Base-by-base conservation (phyloP, 1,284 basidiomycete species). In the Termitomyces sp. region DNA sequence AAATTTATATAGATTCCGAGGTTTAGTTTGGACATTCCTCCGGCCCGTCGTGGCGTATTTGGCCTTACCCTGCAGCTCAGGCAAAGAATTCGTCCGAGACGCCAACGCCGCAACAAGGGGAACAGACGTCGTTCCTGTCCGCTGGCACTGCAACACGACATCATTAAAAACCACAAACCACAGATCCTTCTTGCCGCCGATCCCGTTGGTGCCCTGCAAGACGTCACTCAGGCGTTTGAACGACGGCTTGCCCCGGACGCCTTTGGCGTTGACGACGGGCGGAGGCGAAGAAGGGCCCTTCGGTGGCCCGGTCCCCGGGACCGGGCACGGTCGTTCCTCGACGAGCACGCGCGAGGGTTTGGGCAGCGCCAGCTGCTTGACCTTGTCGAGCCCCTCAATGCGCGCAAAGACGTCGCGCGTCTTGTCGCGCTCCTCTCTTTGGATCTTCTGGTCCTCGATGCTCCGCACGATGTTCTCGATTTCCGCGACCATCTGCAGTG, bases 141-240 rank as follows among this genome's bases (percentile, higher is more conserved):
- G 79, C 64, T 95, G 92, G 68, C 95, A 98, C 47, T 93, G 80
- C 41, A 99, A 73, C 10, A 94, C 88, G 42, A 99, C 95, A 66
- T 99, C 96, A 51, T 94, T 94, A 74, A 99, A 98, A 11, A 86
- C 81, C 0, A 99, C 90, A 50, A 96, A 76, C 96, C 96, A 99
- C 46, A 94, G 66, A 62, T 98, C 95, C 64, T 87, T 88, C 74
- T 87, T 87, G 37, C 86, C 81, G 28, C 86, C 84, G 19, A 87
- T 67, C 11, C 80, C 81, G 51, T 70, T 77, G 13, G 74, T 71
- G 0, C 72, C 63, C 7, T 81, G 75, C 21, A 91, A 73, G 16
- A 87, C 88, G 61, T 95, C 93, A 63, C 88, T 93, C 38, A 96
- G 71, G 9, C 91, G 82, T 63, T 87, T 88, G 73, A 92, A 86